Evolutionary conservation across 2,329 filamentous ascomycete species (phyloP), one percentile per base, ranked within the genome.

Genomic region (Verticillium isaacii): DNA sequence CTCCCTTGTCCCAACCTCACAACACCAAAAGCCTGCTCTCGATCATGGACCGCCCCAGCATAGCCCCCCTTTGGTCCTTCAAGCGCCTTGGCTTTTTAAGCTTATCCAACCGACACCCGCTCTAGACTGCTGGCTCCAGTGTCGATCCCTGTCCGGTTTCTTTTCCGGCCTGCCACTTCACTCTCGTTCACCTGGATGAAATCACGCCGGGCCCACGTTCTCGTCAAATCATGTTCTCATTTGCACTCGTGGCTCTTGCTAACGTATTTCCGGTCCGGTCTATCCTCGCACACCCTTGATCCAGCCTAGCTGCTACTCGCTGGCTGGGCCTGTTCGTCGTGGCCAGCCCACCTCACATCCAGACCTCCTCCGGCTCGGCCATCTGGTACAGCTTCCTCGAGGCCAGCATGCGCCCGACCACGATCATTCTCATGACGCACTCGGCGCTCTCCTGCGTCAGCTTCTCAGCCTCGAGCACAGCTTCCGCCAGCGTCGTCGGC

Each of bases 361-460:
- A 50, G 36, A 32, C 23, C 59, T 57, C 36, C 11, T 63, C 57
- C 12, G 57, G 37, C 56, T 36, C 19, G 29, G 25, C 57, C 54
- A 52, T 60, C 34, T 58, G 32, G 32, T 60, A 36, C 32, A 56
- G 39, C 57, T 57, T 58, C 45, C 60, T 60, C 36, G 62, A 64
- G 34, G 45, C 68, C 11, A 73, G 56, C 69, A 72, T 72, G 32
- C 68, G 64, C 52, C 72, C 72, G 29, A 74, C 68, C 32, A 68
- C 65, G 8, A 74, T 68, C 32, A 74, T 73, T 36, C 72, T 68
- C 72, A 74, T 74, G 0, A 74, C 72, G 4, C 67, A 68, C 62
- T 74, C 72, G 0, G 72, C 72, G 19, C 72, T 74, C 64, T 74
- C 72, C 50, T 64, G 64, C 0, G 71, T 74, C 61, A 74, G 59